These are phyloP conservation scores for Choricystis sp. DNA, from an alignment of 139 green algal species.

Conservation along the genomic window DNA sequence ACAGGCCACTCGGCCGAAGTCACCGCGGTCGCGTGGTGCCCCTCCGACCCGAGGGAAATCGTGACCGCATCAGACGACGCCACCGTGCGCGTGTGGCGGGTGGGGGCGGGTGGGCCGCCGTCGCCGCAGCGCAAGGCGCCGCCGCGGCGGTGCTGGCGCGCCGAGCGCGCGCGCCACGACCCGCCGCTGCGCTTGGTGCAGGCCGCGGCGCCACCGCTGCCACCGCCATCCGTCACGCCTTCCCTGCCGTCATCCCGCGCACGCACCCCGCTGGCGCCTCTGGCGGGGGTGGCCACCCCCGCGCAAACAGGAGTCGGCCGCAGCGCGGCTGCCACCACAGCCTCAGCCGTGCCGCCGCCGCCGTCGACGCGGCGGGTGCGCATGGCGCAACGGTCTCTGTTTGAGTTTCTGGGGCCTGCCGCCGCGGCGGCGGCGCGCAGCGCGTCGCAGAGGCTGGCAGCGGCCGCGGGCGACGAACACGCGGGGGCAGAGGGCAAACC, in stretches of 20 bases:
- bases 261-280: too few species aligned
- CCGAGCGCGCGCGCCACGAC: not conserved
- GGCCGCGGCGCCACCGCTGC: too few species aligned
- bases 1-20: conserved; percentile 47
- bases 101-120: conserved; percentile 3
- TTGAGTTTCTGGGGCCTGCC: not conserved
- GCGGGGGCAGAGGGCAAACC: not conserved
- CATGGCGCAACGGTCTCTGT: not conserved
- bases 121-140: too few species aligned
- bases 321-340: too few species aligned
- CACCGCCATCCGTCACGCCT: not conserved
- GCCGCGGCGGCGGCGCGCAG: too few species aligned
- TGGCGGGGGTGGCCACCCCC: not conserved
- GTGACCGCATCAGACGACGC: conserved; percentile 45
- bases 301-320: not conserved
- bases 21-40: conserved; percentile 54
- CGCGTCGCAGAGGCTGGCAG: too few species aligned
- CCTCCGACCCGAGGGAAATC: conserved; percentile 28
- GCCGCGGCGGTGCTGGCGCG: not conserved
- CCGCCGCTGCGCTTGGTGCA: too few species aligned
- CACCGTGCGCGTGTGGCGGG: conserved; percentile 36
- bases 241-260: too few species aligned
- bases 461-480: too few species aligned
- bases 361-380: too few species aligned
- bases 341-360: not conserved